phyloP scores from a whole-genome alignment of 352 stramenopile genomes.

The Thraustotheca clavata region DNA sequence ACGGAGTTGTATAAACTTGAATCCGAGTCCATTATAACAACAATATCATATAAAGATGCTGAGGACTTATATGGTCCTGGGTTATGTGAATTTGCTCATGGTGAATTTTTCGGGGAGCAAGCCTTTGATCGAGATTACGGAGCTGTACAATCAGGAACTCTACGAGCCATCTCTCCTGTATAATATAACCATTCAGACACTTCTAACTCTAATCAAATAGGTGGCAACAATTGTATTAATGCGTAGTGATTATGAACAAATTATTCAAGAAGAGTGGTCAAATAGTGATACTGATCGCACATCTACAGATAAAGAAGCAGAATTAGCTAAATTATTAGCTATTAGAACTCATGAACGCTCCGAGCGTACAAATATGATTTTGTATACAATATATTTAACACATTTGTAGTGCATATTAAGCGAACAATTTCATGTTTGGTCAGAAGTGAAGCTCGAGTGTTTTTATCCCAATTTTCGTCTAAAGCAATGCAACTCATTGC shows the following conservation, averaged over 20 bases:
- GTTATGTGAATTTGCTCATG: slow-evolving; percentile 1
- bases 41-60: neutral
- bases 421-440: too few species aligned
- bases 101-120: slow-evolving; percentile 18
- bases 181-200: neutral
- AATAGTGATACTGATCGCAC: too few species aligned
- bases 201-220: slow-evolving; percentile 8
- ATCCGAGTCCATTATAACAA: neutral
- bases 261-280: neutral
- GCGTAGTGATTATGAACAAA: neutral
- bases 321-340: too few species aligned
- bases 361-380: too few species aligned
- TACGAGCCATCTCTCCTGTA: neutral
- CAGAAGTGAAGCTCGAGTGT: neutral
- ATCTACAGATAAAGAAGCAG: too few species aligned
- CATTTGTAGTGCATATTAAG: too few species aligned
- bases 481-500: neutral
- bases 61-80: neutral
- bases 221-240: neutral
- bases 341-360: too few species aligned
- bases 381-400: too few species aligned
- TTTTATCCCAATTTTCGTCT: slow-evolving; percentile 1
- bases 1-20: neutral
- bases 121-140: neutral
- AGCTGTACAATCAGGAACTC: neutral